Base-by-base conservation (phyloP, 2,329 filamentous ascomycete genomes). In the Fusarium sp. region DNA sequence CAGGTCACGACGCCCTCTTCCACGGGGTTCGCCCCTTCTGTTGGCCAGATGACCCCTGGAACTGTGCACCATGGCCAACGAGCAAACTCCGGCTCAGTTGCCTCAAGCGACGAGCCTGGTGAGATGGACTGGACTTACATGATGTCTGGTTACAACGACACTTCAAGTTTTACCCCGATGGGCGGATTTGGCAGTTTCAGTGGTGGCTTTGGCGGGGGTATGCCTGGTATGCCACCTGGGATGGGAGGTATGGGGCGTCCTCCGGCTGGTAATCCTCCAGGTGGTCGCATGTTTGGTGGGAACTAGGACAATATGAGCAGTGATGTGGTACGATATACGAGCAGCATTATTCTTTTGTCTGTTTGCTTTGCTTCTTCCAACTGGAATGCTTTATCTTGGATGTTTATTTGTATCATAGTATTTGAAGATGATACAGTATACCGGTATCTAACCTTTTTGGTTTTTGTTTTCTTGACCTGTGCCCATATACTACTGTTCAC, bases 121-220 rank as follows among this genome's bases (percentile, higher is more conserved):
- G 80, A 84, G 35, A 84, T 87, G 84, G 85, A 87, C 72, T 87
- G 85, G 85, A 83, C 81, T 33, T 84, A 84, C 41, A 78, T 87
- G 55, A 80, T 87, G 74, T 83, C 85, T 41, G 79, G 80, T 27
- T 84, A 84, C 62, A 78, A 78, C n/a, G 80, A 82, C 31, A 71
- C 78, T 29, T 72, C 72, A 18, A 77, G 75, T 4, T 82, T 79
- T 31, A 75, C 78, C 10, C 74, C 75, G 0, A 73, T 77, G 67
- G 76, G 76, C 13, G 78, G 76, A 5, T 80, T 80, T 35, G 77
- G 75, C 20, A 68, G 68, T 29, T 79, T 81, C 55, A 72, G 71
- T 15, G 68, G 75, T 20, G 70, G 76, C 4, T 63, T 75, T 18
- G 75, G 75, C 14, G 75, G 77, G 22, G 70, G 76, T 14, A 72